Base-by-base conservation (phyloP, 257 asterid species). In the Leptodermis oblonga region DNA sequence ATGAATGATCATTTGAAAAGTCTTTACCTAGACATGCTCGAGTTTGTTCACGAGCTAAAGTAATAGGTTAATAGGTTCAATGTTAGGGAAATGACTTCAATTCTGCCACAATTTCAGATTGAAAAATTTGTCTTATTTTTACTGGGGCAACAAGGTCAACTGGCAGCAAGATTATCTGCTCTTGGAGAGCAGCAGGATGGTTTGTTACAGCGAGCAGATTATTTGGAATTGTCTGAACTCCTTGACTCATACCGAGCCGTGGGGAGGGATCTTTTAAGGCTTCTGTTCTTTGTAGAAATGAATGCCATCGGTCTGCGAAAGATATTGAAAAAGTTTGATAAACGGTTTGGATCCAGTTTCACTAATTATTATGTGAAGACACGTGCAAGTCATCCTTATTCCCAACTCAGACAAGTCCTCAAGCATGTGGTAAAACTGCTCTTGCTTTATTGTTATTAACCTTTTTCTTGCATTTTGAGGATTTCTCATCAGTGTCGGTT, bases 311-410 rank as follows among this genome's bases (percentile, higher is more conserved):
- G 97, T 62, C 75, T 93, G 43, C 81, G 97, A 73, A 90, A 93
- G 84, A 90, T 93, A 78, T 93, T 93, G 59, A 93, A 93, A 85
- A 93, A 93, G 82, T 87, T 90, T 70, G 98, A 93, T 76, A 93
- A 93, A 84, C 82, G 97, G 62, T 82, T 90, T 71, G 90, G 95
- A 48, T 86, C 88, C 82, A 86, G 79, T 67, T 93, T 93, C 87
- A 90, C 98, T 26, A 86, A 88, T 77, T 88, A 93, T 81, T 93
- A 93, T 51, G 95, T 93, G 63, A 90, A 88, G 76, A 93, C 98
- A 55, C 96, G 98, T 58, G 94, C 98, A 33, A 90, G 86, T 80
- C 98, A 93, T 81, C 99, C 99, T 52, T 93, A 93, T 82, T 93
- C 99, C 67, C 99, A 90, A 71, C 96, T 93, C 75, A 95, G 83